A percentile compares a stretch with the other conserved stretches of the same genome.
phyloP scores from a whole-genome alignment of 352 stramenopile genomes.

The Phytophthora pisi region DNA sequence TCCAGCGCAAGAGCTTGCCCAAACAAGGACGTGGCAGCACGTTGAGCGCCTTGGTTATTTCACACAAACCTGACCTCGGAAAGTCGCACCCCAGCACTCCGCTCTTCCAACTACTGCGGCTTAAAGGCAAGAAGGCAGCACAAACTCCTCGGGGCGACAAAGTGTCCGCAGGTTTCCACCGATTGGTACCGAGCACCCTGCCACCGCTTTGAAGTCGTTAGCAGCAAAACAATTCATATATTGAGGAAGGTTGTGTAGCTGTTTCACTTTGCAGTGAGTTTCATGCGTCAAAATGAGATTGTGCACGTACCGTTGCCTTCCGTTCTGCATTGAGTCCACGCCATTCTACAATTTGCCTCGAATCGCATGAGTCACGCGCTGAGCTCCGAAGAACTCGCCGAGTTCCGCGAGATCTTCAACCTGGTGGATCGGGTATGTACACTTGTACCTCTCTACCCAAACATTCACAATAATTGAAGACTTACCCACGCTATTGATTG shows the following conservation, averaged over 20 bases:
- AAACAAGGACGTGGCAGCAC: not conserved
- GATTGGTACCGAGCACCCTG: constrained; percentile 12
- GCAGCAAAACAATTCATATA: constrained; percentile 16
- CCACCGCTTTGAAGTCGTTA: constrained; percentile 2
- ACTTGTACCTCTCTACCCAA: not conserved
- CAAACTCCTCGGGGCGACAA: not conserved
- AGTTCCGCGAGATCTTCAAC: constrained; percentile 96
- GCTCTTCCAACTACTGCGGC: constrained; percentile 14
- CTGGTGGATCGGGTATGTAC: constrained; percentile 86
- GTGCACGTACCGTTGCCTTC: not conserved
- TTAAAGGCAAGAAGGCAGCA: constrained; percentile 1
- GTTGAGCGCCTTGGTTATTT: not conserved
- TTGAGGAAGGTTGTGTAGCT: constrained; percentile 12
- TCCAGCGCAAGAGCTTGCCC: constrained; percentile 6
- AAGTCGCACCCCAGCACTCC: constrained; percentile 1
- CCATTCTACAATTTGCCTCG: not conserved
- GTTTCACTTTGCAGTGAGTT: constrained; percentile 13
- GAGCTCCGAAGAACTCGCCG: constrained; percentile 81
- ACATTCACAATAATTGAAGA: not conserved
- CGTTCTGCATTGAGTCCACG: not conserved
- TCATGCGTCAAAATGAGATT: constrained; percentile 17
- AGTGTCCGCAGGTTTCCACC: constrained; percentile 1
- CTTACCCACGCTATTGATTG: not conserved
- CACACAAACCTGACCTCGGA: not conserved
- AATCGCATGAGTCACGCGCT: constrained; percentile 51